Evolutionary conservation across 2,329 filamentous ascomycete genomes (phyloP).

Genomic region (Zymoseptoria tritici): DNA sequence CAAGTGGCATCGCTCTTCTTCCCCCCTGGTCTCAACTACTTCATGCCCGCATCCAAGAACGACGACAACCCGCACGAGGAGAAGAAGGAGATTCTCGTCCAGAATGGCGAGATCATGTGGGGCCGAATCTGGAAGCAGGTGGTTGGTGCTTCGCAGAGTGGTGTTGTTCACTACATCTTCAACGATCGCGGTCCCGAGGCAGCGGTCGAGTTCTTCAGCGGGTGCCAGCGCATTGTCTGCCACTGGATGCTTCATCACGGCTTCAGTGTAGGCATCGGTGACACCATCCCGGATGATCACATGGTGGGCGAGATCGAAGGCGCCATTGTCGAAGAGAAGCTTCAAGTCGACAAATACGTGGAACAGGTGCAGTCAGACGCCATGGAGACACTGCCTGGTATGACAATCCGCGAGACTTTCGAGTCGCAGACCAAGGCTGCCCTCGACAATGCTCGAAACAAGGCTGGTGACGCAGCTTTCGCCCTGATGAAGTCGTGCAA

Average conservation of each 20-base stretch:
- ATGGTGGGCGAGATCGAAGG: conserved; percentile 81
- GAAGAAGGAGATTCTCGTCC: conserved; percentile 63
- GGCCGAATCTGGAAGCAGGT: conserved; percentile 90
- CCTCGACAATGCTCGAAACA: conserved; percentile 90
- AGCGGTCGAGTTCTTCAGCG: conserved; percentile 92
- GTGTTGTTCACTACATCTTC: conserved; percentile 92
- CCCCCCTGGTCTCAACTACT: conserved; percentile 72
- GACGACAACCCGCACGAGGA: conserved; percentile 25
- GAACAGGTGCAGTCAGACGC: conserved; percentile 72
- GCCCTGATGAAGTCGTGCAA: conserved; percentile 91
- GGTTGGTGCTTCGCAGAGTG: conserved; percentile 80
- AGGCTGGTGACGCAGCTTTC: conserved; percentile 86
- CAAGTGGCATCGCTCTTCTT: conserved; percentile 93
- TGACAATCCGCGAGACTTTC: conserved; percentile 97
- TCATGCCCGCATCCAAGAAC: conserved; percentile 44
- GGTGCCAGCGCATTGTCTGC: conserved; percentile 86
- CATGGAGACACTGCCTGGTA: conserved; percentile 89
- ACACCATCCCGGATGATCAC: conserved; percentile 82
- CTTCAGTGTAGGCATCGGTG: conserved; percentile 96
- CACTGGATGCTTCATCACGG: conserved; percentile 97
- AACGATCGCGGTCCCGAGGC: conserved; percentile 84
- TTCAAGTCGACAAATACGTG: conserved; percentile 68
- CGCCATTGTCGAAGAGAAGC: conserved; percentile 75
- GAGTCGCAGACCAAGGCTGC: conserved; percentile 94
- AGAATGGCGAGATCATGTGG: conserved; percentile 81